phyloP scores from a whole-genome alignment of 306 rosid genomes.

The Vigna trinervia region DNA sequence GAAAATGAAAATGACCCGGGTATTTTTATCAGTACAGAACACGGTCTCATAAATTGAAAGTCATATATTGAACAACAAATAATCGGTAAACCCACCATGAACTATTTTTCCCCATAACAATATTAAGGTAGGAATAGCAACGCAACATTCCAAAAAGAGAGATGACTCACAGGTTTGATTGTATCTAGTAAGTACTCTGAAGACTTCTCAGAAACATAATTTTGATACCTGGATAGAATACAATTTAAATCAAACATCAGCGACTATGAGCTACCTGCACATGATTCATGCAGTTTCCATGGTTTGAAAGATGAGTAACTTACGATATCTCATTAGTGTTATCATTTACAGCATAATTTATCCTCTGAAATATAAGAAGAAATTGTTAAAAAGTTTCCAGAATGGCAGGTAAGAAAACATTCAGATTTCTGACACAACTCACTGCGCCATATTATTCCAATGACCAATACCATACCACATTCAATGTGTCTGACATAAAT shows the following conservation, averaged over 20 bases:
- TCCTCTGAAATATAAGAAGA: conserved; percentile 56
- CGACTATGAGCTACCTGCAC: conserved; percentile 21
- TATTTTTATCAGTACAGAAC: conserved; percentile 1
- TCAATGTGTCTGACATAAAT: conserved; percentile 26
- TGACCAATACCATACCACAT: conserved; percentile 18
- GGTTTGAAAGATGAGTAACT: conserved; percentile 50
- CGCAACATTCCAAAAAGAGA: conserved; percentile 38
- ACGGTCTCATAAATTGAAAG: conserved; percentile 5
- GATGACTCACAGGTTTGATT: conserved; percentile 65
- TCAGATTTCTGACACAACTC: conserved; percentile 39
- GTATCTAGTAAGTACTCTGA: conserved; percentile 64
- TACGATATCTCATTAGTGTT: conserved; percentile 53
- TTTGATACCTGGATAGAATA: conserved; percentile 64
- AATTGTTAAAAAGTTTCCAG: conserved; percentile 37
- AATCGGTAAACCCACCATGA: conserved; percentile 4
- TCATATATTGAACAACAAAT: conserved; percentile 21
- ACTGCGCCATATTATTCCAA: conserved; percentile 14
- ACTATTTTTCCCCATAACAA: neutral
- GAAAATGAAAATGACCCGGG: conserved; percentile 22
- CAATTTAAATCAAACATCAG: conserved; percentile 39
- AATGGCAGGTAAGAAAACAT: conserved; percentile 36
- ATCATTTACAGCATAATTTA: conserved; percentile 42
- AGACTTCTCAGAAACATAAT: conserved; percentile 65
- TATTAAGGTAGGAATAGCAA: conserved; percentile 33
- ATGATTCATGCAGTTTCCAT: conserved; percentile 16